Evolutionary conservation across 306 rosid species (phyloP), one percentile per base, ranked within the genome.

Genomic region (Vicia villosa): DNA sequence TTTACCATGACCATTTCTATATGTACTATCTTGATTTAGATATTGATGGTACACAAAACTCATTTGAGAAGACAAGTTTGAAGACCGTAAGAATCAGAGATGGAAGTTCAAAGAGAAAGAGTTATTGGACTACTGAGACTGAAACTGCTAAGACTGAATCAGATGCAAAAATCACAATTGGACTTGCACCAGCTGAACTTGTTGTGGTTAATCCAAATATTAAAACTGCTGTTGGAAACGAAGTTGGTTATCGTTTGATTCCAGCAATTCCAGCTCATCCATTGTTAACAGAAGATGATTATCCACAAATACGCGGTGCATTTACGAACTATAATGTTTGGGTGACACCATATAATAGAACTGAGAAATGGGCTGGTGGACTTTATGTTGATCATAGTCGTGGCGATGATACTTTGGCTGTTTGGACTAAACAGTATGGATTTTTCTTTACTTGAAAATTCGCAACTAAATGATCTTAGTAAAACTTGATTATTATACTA

Each of bases 341-440:
- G 91, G 79, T 87, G 8, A 85, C 93, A 0, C 82, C 91, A 0
- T 87, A 90, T 47, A 82, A 87, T 14, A 74, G 73, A 78, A 73
- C 83, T n/a, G 84, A 82, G 45, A 85, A 87, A 45, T 90, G 96
- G 89, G 91, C 85, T 3, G 86, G 84, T 32, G 93, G 86, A 21
- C 36, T 45, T 1, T 72, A 15, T 42, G 83, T 73, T 68, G 89
- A 84, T 72, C 79, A 80, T 16, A 82, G 89, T 68, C 81, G 7
- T 15, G 95, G 91, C 55, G 89, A 78, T 0, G 85, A 88, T 30
- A 83, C 82, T 0, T 57, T 88, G 15, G 86, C 81, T 6, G 58
- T 70, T 46, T 88, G 95, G 87, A 85, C 83, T 3, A 49, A 68
- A 69, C 11, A 69, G 83, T 79, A 63, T 40, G 59, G 12, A 0